Base-by-base conservation (phyloP, 805 yeast genomes). In the Candida coquimbonensis region DNA sequence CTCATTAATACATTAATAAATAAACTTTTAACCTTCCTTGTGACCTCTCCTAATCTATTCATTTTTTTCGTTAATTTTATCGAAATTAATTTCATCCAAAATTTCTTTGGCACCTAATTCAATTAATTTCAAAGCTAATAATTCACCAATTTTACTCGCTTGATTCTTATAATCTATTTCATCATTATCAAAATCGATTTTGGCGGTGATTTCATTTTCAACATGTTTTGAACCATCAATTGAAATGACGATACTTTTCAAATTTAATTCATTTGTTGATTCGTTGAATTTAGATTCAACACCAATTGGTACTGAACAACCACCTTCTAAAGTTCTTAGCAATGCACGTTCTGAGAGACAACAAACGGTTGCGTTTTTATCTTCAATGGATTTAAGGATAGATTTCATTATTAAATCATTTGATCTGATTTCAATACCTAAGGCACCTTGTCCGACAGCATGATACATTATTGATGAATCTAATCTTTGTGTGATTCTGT, bases 401-500 rank as follows among this genome's bases (percentile, higher is more conserved):
- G 73, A 64, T 54, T 68, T 68, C 65, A 86, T 77, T 42, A 70
- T 67, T 7, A 64, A 58, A 63, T 93, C 96, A 48, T 74, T 76
- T 48, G 74, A 74, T 56, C 95, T 76, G 53, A 91, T 87, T 67
- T 93, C 99, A 26, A 93, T 70, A 17, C 98, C 99, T 39, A 93
- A 67, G 0, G 98, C 98, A 52, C 99, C 99, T 69, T 93, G 99
- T n/a, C 99, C 99, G 39, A 93, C 96, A 1, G 99, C 96, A 62
- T 91, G 87, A 61, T 81, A 84, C 96, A 91, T 87, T 45, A 83
- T 86, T 32, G 87, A 84, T 6, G 80, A 73, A 46, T 82, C 78
- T 51, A 93, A 72, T 52, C 72, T 74, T 51, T 76, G 72, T 7
- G 96, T 81, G 60, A 93, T 88, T 63, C 97, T 73, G 53, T 78